phyloP scores from a whole-genome alignment of 768 basidiomycete genomes.

The Clitopilus passeckerianus region DNA sequence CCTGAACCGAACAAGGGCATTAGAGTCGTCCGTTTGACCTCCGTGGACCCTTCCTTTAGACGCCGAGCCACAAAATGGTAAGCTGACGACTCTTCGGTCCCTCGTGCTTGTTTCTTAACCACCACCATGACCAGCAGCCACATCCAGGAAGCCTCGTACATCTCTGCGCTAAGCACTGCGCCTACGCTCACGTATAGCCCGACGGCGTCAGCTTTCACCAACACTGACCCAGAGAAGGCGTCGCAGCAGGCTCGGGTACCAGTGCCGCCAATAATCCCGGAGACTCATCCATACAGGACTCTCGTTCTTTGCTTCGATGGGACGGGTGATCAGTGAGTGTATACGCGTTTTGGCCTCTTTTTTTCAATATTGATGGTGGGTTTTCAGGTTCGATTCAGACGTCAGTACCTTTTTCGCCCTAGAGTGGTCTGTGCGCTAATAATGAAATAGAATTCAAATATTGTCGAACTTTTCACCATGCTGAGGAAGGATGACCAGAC shows the following conservation, averaged over 20 bases:
- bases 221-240: not conserved
- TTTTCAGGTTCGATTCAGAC: constrained; percentile 34
- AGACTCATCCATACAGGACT: constrained; percentile 34
- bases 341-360: not conserved
- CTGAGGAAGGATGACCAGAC: constrained; percentile 45
- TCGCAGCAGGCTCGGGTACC: not conserved
- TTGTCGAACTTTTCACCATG: constrained; percentile 44
- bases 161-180: not conserved
- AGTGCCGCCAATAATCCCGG: constrained; percentile 32
- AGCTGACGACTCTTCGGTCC: not conserved
- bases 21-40: not conserved
- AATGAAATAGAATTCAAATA: constrained; percentile 38
- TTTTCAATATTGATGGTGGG: no score
- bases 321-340: constrained; percentile 38
- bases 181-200: not conserved
- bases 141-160: not conserved
- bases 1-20: not conserved
- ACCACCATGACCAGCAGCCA: not conserved
- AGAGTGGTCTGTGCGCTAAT: not conserved
- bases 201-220: not conserved
- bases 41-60: not conserved
- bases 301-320: constrained; percentile 71
- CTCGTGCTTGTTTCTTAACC: not conserved
- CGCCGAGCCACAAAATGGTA: not conserved
- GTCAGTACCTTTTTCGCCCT: constrained; percentile 12